phyloP scores from a whole-genome alignment of 306 rosid genomes.

The Medicago arabica region DNA sequence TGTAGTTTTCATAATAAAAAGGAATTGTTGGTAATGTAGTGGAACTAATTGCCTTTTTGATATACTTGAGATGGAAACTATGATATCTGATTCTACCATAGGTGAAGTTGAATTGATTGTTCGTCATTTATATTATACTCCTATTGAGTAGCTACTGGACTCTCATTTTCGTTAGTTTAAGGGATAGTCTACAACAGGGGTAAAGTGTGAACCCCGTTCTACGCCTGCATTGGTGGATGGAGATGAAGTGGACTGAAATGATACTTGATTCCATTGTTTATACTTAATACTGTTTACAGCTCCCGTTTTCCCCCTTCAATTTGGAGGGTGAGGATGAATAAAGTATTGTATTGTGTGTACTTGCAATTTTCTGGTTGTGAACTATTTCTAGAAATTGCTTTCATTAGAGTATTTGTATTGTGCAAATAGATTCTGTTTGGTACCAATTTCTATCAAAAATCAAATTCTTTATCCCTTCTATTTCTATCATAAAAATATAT shows the following conservation, averaged over 20 bases:
- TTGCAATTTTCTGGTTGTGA: no score
- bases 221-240: background rate
- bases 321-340: background rate
- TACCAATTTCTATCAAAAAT: no score
- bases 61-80: background rate
- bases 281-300: background rate
- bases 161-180: background rate
- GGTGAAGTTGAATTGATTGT: slow-evolving; percentile 2
- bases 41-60: background rate
- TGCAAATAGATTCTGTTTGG: no score
- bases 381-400: no score
- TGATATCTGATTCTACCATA: background rate
- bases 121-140: background rate
- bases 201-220: background rate
- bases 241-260: no score
- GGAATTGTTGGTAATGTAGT: background rate
- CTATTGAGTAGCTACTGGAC: slow-evolving; percentile 8
- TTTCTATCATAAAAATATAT: no score
- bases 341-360: no score
- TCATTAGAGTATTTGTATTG: no score
- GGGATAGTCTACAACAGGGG: background rate
- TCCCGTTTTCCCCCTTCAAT: background rate
- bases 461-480: background rate
- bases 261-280: background rate
- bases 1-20: background rate